Base-by-base conservation (phyloP, 1,139 yeast genomes). In the Blastobotrys ciferrii region DNA sequence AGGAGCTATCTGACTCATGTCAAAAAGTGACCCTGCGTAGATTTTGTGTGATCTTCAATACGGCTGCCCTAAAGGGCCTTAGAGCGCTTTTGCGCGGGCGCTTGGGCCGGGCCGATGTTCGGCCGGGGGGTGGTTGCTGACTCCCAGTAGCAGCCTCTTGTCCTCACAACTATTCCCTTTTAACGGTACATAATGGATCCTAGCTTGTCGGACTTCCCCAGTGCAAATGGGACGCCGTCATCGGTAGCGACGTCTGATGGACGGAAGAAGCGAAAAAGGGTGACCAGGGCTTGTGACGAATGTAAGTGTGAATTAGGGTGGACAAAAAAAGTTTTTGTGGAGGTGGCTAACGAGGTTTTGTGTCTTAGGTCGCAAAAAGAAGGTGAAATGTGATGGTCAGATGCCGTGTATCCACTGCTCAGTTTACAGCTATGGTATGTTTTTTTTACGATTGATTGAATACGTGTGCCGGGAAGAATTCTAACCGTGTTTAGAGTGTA, bases 341-440 rank as follows among this genome's bases (percentile, higher is more conserved):
- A 38, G 32, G 32, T 30, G 35, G 32, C 15, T 31, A 13, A 32
- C 37, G 31, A 30, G 46, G 46, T 28, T 45, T 7, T 13, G 25
- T 19, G 15, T n/a, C n/a, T n/a, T 43, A 62, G 67, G 67, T 43
- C 65, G 71, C 13, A 72, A 80, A 65, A 83, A 86, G 64, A 88
- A 88, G 66, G 91, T 87, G 58, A 85, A 85, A 62, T 88, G 96
- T 67, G 94, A 87, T 56, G 96, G 96, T 13, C 80, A 81, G 61
- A 82, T 82, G 58, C 95, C 95, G 1, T 88, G 96, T 67, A 82
- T 84, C 43, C 94, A 86, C 64, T 87, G 96, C 63, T 86, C 96
- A 0, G 96, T 88, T 1, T 89, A 88, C 66, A 82, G 88, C 7
- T 87, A 84, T 65, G 77, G 92, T 65, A 74, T 81, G 17, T 81